These are phyloP conservation scores for Dentipellis fragilis DNA, from an alignment of 768 basidiomycete genomes.

Conservation along the genomic window DNA sequence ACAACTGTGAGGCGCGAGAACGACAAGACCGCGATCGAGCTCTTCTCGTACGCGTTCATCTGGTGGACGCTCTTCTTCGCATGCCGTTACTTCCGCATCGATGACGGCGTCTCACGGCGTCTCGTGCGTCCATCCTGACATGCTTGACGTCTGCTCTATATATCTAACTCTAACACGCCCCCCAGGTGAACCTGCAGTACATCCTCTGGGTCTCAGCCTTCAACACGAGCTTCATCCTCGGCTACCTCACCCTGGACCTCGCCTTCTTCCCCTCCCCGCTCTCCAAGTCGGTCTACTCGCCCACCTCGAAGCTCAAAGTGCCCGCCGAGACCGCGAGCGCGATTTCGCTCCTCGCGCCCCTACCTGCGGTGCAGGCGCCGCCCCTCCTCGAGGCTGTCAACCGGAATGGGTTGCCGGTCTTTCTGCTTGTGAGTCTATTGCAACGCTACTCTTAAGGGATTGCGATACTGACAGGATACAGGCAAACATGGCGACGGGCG, in stretches of 20 bases:
- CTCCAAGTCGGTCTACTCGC: slow-evolving; percentile 23
- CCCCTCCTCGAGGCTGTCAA: slow-evolving; percentile 74
- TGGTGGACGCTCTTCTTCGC: slow-evolving; percentile 64
- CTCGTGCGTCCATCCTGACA: slow-evolving; percentile 35
- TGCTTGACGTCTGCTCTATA: not conserved
- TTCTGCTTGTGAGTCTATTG: slow-evolving; percentile 58
- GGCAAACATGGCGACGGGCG: slow-evolving; percentile 84
- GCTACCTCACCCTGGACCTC: slow-evolving; percentile 71
- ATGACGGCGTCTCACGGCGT: slow-evolving; percentile 44
- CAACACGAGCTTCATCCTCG: slow-evolving; percentile 78
- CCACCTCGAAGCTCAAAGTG: slow-evolving; percentile 26
- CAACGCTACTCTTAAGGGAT: not conserved
- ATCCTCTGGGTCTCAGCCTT: slow-evolving; percentile 83
- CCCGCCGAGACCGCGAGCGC: slow-evolving; percentile 10
- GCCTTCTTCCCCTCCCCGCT: slow-evolving; percentile 45
- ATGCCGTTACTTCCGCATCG: slow-evolving; percentile 20
- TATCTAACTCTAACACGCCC: not conserved
- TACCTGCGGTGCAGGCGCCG: slow-evolving; percentile 23
- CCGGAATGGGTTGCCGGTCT: slow-evolving; percentile 65
- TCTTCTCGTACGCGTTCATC: slow-evolving; percentile 64
- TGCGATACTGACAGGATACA: slow-evolving; percentile 20
- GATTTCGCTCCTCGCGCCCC: slow-evolving; percentile 12
- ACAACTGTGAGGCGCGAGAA: slow-evolving; percentile 37
- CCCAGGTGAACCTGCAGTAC: slow-evolving; percentile 80
- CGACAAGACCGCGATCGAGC: slow-evolving; percentile 67